A percentile compares a stretch with the other conserved stretches of the same genome.
Evolutionary conservation across 495 filamentous ascomycete species (phyloP).

Genomic region (Cercophora scortea): DNA sequence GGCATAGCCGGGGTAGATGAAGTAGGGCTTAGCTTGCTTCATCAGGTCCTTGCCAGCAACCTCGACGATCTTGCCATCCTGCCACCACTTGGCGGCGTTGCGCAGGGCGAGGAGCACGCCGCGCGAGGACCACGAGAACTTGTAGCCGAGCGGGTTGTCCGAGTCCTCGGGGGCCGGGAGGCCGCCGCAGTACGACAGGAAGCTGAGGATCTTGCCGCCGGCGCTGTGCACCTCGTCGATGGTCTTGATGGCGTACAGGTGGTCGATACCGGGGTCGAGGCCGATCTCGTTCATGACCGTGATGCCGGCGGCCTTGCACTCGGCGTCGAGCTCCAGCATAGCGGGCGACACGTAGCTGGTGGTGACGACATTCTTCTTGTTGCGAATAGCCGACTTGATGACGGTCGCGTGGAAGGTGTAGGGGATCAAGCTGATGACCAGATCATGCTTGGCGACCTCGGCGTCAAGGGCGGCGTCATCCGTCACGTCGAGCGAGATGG

Average conservation of each 20-base stretch:
- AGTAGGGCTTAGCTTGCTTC: constrained; percentile 82
- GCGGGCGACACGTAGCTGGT: constrained; percentile 91
- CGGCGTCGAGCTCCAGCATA: constrained; percentile 79
- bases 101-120: constrained; percentile 81
- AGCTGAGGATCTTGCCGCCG: constrained; percentile 78
- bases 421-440: constrained; percentile 80
- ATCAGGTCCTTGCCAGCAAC: constrained; percentile 60
- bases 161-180: constrained; percentile 60
- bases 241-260: constrained; percentile 77
- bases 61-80: constrained; percentile 66
- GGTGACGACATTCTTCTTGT: constrained; percentile 93
- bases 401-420: constrained; percentile 88
- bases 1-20: constrained; percentile 78
- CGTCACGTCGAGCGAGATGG: constrained; percentile 78
- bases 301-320: constrained; percentile 85
- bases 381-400: constrained; percentile 88
- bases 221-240: constrained; percentile 75
- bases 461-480: constrained; percentile 67
- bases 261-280: constrained; percentile 51
- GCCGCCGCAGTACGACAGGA: constrained; percentile 86
- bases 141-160: constrained; percentile 91
- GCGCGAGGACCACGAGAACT: constrained; percentile 78
- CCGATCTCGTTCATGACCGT: constrained; percentile 99
- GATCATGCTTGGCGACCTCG: constrained; percentile 66
- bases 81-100: constrained; percentile 78